Conservation (phyloP, 2,329 filamentous ascomycete species). For the Aphanocladium album region DNA sequence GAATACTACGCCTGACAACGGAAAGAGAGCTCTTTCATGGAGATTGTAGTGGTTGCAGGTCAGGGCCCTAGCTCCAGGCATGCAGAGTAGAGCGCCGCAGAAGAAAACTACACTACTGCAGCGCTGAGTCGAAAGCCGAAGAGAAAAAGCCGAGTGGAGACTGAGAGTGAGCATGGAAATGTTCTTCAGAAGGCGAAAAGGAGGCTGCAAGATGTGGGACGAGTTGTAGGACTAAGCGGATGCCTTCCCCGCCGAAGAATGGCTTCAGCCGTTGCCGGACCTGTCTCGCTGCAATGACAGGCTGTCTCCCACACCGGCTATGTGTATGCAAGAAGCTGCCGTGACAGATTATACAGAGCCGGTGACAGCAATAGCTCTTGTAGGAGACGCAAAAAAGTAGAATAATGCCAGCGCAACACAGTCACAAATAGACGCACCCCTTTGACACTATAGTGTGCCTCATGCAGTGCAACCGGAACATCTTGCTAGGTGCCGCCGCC, state of each 20-base stretch:
- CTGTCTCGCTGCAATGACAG: neutral
- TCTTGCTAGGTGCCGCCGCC: neutral
- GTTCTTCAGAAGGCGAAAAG: neutral
- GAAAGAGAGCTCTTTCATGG: neutral
- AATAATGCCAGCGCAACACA: neutral
- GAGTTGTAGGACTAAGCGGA: conserved; percentile 1
- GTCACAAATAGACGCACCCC: neutral
- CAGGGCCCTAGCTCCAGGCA: neutral
- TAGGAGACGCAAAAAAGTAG: neutral
- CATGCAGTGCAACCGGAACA: conserved; percentile 1
- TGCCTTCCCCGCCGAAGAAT: conserved; percentile 3
- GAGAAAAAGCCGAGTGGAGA: neutral
- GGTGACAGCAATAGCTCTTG: too few species aligned
- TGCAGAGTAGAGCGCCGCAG: neutral
- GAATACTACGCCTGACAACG: too few species aligned
- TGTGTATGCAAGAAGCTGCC: neutral
- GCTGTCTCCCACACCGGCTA: neutral
- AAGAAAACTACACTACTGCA: neutral
- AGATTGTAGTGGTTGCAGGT: neutral
- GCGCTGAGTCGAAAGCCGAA: neutral
- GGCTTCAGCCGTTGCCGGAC: conserved; percentile 8
- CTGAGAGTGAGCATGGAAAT: neutral
- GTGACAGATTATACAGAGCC: neutral
- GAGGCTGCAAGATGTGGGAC: conserved; percentile 1
- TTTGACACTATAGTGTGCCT: neutral